phyloP scores from a whole-genome alignment of 768 basidiomycete genomes.

The Kwoniella newhampshirensis region DNA sequence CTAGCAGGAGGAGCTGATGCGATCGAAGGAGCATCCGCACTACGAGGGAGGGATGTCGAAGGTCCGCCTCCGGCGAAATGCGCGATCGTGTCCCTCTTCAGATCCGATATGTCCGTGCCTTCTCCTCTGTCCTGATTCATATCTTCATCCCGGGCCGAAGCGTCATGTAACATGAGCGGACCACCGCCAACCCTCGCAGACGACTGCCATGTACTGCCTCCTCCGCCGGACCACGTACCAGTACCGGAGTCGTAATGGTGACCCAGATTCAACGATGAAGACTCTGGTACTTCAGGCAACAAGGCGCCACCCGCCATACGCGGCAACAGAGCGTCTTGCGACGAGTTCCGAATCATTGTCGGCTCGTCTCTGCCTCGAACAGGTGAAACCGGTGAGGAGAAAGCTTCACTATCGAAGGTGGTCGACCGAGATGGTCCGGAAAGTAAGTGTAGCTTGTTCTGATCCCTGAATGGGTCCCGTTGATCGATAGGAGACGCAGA shows the following conservation, averaged over 20 bases:
- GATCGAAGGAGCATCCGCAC: neutral
- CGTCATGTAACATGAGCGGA: conserved; percentile 29
- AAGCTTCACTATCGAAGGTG: neutral
- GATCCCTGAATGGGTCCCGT: conserved; percentile 17
- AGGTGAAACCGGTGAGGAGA: conserved; percentile 5
- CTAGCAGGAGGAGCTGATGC: conserved; percentile 5
- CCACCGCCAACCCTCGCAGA: conserved; percentile 5
- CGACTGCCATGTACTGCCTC: too few relatives aligned
- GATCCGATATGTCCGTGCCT: conserved; percentile 30
- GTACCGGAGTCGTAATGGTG: neutral
- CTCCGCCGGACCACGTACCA: too few relatives aligned
- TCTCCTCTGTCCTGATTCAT: conserved; percentile 2
- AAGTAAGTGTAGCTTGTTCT: neutral
- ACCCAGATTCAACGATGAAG: too few relatives aligned
- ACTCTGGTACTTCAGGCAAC: too few relatives aligned
- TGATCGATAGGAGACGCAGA: conserved; percentile 8
- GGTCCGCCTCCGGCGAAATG: conserved; percentile 22
- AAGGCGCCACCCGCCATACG: too few relatives aligned
- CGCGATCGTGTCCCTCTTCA: conserved; percentile 44
- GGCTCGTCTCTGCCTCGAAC: neutral
- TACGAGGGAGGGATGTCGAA: conserved; percentile 1
- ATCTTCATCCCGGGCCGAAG: neutral
- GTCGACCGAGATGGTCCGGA: conserved; percentile 7
- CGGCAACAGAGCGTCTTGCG: too few relatives aligned
- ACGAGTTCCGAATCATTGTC: too few relatives aligned